A percentile compares a stretch with the other conserved stretches of the same genome.
phyloP scores from a whole-genome alignment of 345 rosid genomes.

The Nephelium lappaceum region DNA sequence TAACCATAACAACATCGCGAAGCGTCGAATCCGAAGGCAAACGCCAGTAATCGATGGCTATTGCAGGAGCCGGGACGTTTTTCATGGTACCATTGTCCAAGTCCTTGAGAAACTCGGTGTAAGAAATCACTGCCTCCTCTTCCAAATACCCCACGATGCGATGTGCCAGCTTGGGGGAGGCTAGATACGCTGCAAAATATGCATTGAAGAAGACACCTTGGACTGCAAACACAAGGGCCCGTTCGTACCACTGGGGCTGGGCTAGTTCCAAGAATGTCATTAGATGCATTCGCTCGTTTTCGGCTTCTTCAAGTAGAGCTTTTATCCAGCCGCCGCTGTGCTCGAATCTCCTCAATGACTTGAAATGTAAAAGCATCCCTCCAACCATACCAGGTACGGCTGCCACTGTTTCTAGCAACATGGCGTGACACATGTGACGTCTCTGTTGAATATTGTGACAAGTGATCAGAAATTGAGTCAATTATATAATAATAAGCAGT shows the following conservation, averaged over 20 bases:
- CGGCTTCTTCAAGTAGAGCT: constrained; percentile 66
- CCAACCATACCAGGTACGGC: constrained; percentile 76
- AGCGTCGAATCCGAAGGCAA: constrained; percentile 56
- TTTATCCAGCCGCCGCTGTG: constrained; percentile 76
- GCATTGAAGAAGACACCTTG: constrained; percentile 64
- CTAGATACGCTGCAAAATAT: constrained; percentile 50
- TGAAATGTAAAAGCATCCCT: constrained; percentile 64
- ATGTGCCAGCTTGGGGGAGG: constrained; percentile 65
- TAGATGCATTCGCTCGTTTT: constrained; percentile 71
- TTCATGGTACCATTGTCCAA: constrained; percentile 54
- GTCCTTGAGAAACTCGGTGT: constrained; percentile 60
- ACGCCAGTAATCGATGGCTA: constrained; percentile 69
- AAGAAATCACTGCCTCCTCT: constrained; percentile 66
- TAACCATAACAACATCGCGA: constrained; percentile 59
- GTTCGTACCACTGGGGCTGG: constrained; percentile 58
- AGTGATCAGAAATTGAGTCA: not conserved
- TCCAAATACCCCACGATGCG: constrained; percentile 61
- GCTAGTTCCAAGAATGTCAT: constrained; percentile 66
- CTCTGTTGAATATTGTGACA: constrained; percentile 30
- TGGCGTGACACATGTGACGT: constrained; percentile 71
- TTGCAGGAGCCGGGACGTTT: constrained; percentile 61
- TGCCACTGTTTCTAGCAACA: constrained; percentile 66
- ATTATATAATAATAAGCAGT: not conserved
- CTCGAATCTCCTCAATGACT: constrained; percentile 58
- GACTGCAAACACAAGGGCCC: constrained; percentile 57